Evolutionary conservation across 345 rosid genomes (phyloP).

Genomic region (Eucalyptus cloeziana): DNA sequence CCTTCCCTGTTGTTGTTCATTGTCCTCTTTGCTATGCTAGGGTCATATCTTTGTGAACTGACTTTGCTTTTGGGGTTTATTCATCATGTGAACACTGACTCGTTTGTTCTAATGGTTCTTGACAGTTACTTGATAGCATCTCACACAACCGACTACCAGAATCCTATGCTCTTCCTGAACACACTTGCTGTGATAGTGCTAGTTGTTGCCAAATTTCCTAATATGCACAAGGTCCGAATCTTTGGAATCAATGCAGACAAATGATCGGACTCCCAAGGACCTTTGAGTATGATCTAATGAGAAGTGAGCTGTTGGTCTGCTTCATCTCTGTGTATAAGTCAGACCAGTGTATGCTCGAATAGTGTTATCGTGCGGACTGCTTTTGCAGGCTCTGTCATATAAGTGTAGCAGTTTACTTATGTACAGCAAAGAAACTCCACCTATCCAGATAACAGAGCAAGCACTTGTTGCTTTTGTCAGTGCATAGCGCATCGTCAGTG

Average conservation of each 20-base stretch:
- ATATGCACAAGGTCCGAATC: slow-evolving; percentile 99
- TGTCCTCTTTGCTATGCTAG: not conserved
- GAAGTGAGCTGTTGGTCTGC: not conserved
- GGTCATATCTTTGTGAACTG: not conserved
- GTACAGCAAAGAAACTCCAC: not conserved
- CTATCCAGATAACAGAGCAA: not conserved
- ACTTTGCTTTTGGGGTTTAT: not conserved
- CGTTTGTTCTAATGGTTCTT: not conserved
- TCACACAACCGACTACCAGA: slow-evolving; percentile 87
- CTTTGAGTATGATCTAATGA: not conserved
- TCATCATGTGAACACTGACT: not conserved
- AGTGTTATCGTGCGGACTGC: not conserved
- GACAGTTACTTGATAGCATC: slow-evolving; percentile 94
- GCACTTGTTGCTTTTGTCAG: not conserved
- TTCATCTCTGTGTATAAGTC: not conserved
- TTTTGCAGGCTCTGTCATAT: not conserved
- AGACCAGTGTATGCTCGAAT: not conserved
- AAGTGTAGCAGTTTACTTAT: not conserved
- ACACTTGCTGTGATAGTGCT: slow-evolving; percentile 79
- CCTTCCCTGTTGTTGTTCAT: not conserved
- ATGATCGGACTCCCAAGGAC: slow-evolving; percentile 6
- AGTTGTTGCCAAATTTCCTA: slow-evolving; percentile 93
- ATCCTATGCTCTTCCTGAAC: slow-evolving; percentile 90
- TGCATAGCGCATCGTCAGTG: not conserved
- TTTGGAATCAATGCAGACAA: slow-evolving; percentile 89